These are phyloP conservation scores for Diaporthe humulicola DNA, from an alignment of 2,329 filamentous ascomycete genomes.

Conservation along the genomic window DNA sequence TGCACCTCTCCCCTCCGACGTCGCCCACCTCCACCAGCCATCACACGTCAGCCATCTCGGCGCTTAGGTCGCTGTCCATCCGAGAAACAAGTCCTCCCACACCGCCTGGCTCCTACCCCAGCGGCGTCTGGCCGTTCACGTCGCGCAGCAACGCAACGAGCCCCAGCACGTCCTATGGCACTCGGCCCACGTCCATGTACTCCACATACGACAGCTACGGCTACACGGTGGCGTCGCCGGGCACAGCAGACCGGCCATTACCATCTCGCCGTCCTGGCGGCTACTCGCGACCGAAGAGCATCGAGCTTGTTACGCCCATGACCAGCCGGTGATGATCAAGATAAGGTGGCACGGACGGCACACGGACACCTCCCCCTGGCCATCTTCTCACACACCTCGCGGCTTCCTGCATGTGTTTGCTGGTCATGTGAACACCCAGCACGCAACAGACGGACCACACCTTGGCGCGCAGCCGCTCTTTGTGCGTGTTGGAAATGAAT, in stretches of 20 bases:
- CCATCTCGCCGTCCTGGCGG: constrained; percentile 67
- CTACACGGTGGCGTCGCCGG: constrained; percentile 55
- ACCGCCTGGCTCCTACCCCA: constrained; percentile 56
- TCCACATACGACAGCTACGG: constrained; percentile 66
- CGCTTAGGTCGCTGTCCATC: constrained; percentile 67
- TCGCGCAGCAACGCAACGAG: constrained; percentile 63
- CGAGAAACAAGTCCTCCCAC: constrained; percentile 69
- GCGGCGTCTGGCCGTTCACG: constrained; percentile 67
- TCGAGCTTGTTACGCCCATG: constrained; percentile 73
- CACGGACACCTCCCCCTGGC: constrained; percentile 7
- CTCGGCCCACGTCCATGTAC: constrained; percentile 56
- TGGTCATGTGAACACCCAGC: constrained; percentile 36
- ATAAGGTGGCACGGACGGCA: constrained; percentile 5
- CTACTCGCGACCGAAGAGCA: constrained; percentile 72
- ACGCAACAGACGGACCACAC: neutral
- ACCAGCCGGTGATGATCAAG: constrained; percentile 54
- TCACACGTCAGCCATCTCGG: constrained; percentile 66
- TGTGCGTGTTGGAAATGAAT: constrained; percentile 1
- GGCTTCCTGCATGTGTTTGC: constrained; percentile 26
- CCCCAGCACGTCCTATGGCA: constrained; percentile 64
- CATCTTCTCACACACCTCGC: constrained; percentile 18
- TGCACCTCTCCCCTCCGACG: constrained; percentile 67
- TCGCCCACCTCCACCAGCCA: constrained; percentile 58
- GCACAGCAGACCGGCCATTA: constrained; percentile 65
- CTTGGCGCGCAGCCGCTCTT: constrained; percentile 2